Evolutionary conservation across 2,329 filamentous ascomycete genomes (phyloP).

Genomic region (Albophoma yamanashiensis): DNA sequence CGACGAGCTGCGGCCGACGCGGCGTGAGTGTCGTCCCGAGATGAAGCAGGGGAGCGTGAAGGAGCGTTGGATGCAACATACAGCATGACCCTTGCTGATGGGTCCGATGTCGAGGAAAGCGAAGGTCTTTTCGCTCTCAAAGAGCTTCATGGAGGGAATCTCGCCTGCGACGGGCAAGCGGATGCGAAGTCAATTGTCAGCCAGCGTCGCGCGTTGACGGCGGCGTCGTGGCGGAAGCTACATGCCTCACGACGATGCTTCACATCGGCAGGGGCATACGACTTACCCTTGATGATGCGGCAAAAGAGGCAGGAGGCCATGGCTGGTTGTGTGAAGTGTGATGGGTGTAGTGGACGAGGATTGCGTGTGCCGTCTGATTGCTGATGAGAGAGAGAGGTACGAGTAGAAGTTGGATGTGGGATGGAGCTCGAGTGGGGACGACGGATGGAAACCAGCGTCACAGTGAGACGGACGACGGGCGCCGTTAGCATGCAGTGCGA

Average conservation of each 20-base stretch:
- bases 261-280: neutral
- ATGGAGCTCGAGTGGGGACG: neutral
- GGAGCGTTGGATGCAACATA: slow-evolving; percentile 31
- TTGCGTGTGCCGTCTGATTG: neutral
- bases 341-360: neutral
- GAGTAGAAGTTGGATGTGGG: neutral
- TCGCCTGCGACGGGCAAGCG: slow-evolving; percentile 63
- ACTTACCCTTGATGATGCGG: slow-evolving; percentile 84
- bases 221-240: neutral
- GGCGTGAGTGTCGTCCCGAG: neutral
- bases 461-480: neutral
- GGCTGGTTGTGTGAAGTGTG: neutral
- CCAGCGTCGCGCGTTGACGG: neutral
- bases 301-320: slow-evolving; percentile 75
- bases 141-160: slow-evolving; percentile 93
- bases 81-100: slow-evolving; percentile 77
- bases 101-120: slow-evolving; percentile 97
- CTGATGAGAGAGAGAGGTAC: neutral
- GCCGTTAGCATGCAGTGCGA: neutral
- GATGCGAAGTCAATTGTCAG: neutral
- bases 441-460: neutral
- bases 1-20: slow-evolving; percentile 61
- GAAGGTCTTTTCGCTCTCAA: slow-evolving; percentile 84
- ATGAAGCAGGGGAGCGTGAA: neutral
- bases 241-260: neutral